phyloP scores from a whole-genome alignment of 371 early-diverging fungal species.

The Mucor piriformis region DNA sequence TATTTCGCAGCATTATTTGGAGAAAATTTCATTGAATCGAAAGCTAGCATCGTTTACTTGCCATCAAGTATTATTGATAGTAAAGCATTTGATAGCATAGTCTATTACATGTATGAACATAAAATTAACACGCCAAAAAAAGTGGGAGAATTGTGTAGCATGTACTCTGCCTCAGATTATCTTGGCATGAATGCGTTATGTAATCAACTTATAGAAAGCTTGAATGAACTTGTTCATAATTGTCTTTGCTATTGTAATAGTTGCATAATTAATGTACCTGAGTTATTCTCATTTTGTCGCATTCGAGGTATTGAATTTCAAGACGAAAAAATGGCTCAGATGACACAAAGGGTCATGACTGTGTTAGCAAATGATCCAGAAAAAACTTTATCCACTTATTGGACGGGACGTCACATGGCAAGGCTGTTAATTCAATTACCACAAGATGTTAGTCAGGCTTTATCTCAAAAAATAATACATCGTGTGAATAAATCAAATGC shows the following conservation, averaged over 20 bases:
- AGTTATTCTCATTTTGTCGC: constrained; percentile 22
- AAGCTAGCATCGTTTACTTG: constrained; percentile 29
- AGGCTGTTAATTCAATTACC: constrained; percentile 21
- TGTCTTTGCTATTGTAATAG: constrained; percentile 30
- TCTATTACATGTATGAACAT: constrained; percentile 40
- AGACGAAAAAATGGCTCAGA: constrained; percentile 26
- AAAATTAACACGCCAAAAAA: constrained; percentile 14
- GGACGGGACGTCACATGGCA: constrained; percentile 36
- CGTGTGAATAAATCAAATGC: constrained; percentile 41
- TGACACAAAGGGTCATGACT: constrained; percentile 23
- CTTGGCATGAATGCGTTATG: constrained; percentile 38
- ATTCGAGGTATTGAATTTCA: constrained; percentile 18
- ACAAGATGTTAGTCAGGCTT: constrained; percentile 27
- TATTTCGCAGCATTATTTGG: constrained; percentile 48
- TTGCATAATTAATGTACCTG: constrained; percentile 24
- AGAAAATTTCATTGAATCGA: constrained; percentile 37
- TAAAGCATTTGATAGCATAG: constrained; percentile 18
- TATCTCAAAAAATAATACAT: constrained; percentile 27
- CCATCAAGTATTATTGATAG: constrained; percentile 32
- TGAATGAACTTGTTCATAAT: constrained; percentile 24
- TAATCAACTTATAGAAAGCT: constrained; percentile 1
- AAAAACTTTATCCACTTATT: constrained; percentile 27
- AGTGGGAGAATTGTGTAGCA: constrained; percentile 20
- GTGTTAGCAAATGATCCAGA: constrained; percentile 34
- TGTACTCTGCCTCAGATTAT: constrained; percentile 40